Conservation (phyloP, 2,329 filamentous ascomycete species). For the Eutypella sp. region DNA sequence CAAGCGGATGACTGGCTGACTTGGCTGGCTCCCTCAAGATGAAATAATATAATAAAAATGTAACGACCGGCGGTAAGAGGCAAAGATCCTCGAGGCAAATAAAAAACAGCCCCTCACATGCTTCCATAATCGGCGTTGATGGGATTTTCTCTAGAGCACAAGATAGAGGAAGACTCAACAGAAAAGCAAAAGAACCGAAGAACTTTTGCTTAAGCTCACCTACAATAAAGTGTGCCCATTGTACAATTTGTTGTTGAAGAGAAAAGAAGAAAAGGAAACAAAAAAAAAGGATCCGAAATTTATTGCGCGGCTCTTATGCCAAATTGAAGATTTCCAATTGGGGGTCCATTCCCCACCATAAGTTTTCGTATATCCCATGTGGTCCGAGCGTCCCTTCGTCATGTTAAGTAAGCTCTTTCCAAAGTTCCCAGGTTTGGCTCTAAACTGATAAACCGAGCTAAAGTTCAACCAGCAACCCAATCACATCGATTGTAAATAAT, state of each 20-base stretch:
- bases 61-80: slow-evolving; percentile 73
- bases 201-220: slow-evolving; percentile 53
- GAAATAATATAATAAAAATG: too few relatives aligned
- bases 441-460: neutral
- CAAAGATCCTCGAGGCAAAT: slow-evolving; percentile 55
- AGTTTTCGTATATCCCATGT: neutral
- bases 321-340: neutral
- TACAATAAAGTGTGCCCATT: slow-evolving; percentile 66
- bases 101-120: slow-evolving; percentile 52
- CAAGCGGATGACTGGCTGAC: too few relatives aligned
- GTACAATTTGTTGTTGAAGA: slow-evolving; percentile 57
- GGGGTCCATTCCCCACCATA: too few relatives aligned
- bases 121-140: slow-evolving; percentile 66
- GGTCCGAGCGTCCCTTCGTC: neutral
- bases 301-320: neutral
- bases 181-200: slow-evolving; percentile 36
- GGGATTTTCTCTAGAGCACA: slow-evolving; percentile 58
- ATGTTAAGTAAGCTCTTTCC: too few relatives aligned
- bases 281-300: slow-evolving; percentile 11
- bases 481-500: neutral
- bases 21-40: too few relatives aligned
- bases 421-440: too few relatives aligned
- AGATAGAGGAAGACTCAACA: slow-evolving; percentile 68
- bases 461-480: neutral
- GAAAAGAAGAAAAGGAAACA: slow-evolving; percentile 34